Evolutionary conservation across 2,329 filamentous ascomycete species (phyloP).

Genomic region (Claviceps humidiphila): DNA sequence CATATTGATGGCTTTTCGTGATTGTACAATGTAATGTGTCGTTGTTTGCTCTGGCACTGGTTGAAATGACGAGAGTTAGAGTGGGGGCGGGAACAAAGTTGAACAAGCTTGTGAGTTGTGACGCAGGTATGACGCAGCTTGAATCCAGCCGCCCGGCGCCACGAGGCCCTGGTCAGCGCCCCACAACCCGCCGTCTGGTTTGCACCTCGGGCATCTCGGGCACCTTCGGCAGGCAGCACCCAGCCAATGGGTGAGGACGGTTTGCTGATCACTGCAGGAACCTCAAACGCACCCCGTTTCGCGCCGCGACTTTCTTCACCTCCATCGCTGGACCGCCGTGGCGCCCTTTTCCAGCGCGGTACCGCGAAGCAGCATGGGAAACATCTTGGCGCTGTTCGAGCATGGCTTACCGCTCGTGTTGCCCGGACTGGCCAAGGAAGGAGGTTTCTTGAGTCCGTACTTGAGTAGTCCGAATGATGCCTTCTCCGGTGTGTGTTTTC

Average conservation of each 20-base stretch:
- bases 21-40: too few species aligned
- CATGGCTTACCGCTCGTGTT: background rate
- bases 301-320: slow-evolving; percentile 1
- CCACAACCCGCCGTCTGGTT: background rate
- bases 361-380: background rate
- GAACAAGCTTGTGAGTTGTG: too few species aligned
- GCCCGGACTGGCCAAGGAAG: background rate
- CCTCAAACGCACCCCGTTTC: slow-evolving; percentile 6
- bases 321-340: background rate
- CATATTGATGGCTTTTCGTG: too few species aligned
- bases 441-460: background rate
- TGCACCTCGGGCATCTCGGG: background rate
- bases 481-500: background rate
- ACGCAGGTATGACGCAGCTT: too few species aligned
- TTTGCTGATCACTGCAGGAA: background rate
- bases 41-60: too few species aligned
- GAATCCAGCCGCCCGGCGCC: too few species aligned
- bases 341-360: background rate
- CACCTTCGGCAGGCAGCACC: background rate
- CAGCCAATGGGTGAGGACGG: background rate
- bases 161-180: background rate
- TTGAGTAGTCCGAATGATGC: background rate
- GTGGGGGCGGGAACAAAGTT: too few species aligned
- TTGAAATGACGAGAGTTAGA: too few species aligned
- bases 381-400: too few species aligned